These are phyloP conservation scores for Saksenaea vasiformis DNA, from an alignment of 371 early-diverging fungal genomes.

Conservation along the genomic window DNA sequence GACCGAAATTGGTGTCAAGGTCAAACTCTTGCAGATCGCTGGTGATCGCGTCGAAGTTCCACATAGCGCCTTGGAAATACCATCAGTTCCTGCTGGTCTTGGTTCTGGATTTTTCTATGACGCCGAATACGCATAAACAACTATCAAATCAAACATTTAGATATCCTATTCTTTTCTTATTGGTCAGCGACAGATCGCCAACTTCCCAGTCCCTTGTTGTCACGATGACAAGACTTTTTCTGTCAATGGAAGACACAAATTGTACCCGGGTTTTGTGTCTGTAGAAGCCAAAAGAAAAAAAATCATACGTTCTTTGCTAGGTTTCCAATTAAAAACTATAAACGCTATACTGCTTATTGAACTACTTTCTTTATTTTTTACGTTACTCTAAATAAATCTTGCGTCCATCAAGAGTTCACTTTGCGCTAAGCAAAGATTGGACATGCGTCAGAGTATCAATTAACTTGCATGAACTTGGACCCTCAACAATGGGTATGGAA, in stretches of 20 bases:
- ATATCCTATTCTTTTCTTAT: neutral
- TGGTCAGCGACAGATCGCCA: neutral
- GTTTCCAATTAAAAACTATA: neutral
- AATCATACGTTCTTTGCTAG: neutral
- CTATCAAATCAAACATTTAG: neutral
- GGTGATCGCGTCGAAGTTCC: slow-evolving; percentile 66
- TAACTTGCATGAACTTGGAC: too few relatives aligned
- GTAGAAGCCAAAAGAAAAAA: neutral
- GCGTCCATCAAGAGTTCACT: too few relatives aligned
- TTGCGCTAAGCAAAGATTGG: too few relatives aligned
- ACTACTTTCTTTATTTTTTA: too few relatives aligned
- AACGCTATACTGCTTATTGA: too few relatives aligned
- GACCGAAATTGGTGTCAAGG: slow-evolving; percentile 71
- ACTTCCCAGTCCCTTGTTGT: too few relatives aligned
- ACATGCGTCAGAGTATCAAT: too few relatives aligned
- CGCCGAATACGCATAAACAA: neutral
- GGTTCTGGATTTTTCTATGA: slow-evolving; percentile 48
- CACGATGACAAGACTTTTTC: too few relatives aligned
- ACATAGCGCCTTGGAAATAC: slow-evolving; percentile 45
- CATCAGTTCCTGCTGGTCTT: slow-evolving; percentile 43
- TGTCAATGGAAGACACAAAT: too few relatives aligned
- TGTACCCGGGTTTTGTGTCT: too few relatives aligned
- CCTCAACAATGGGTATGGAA: too few relatives aligned
- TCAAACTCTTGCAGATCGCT: slow-evolving; percentile 69
- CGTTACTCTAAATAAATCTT: too few relatives aligned